These are phyloP conservation scores for Diplodia seriata DNA, from an alignment of 2,329 filamentous ascomycete genomes.

Conservation along the genomic window DNA sequence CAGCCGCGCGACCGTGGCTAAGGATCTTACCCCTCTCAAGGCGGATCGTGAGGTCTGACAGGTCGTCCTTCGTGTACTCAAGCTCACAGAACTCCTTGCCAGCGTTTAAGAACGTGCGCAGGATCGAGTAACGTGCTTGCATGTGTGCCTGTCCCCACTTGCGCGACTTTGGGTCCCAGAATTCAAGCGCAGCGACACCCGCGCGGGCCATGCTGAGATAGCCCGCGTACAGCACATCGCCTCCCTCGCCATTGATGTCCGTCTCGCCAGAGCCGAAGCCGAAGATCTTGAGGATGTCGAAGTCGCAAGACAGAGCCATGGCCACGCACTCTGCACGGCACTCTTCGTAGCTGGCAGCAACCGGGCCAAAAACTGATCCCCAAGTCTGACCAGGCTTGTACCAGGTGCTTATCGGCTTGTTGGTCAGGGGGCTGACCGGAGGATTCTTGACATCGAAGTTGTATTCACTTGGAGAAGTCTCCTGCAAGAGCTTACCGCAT, in stretches of 20 bases:
- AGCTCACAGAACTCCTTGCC: slow-evolving; percentile 88
- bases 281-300: slow-evolving; percentile 86
- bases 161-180: slow-evolving; percentile 88
- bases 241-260: slow-evolving; percentile 77
- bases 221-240: slow-evolving; percentile 84
- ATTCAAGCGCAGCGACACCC: slow-evolving; percentile 86
- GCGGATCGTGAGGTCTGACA: slow-evolving; percentile 81
- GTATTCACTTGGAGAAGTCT: slow-evolving; percentile 79
- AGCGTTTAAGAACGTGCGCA: slow-evolving; percentile 83
- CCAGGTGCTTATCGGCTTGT: slow-evolving; percentile 80
- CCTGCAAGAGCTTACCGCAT: slow-evolving; percentile 91
- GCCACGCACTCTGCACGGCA: slow-evolving; percentile 93
- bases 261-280: slow-evolving; percentile 80
- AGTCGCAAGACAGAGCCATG: slow-evolving; percentile 89
- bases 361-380: slow-evolving; percentile 87
- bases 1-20: slow-evolving; percentile 79
- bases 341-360: slow-evolving; percentile 90
- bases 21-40: slow-evolving; percentile 88
- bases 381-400: slow-evolving; percentile 97
- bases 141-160: slow-evolving; percentile 96
- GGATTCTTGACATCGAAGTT: slow-evolving; percentile 89
- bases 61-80: slow-evolving; percentile 73
- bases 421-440: slow-evolving; percentile 79
- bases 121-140: slow-evolving; percentile 87
- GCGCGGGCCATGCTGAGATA: slow-evolving; percentile 95